Evolutionary conservation across 2,329 filamentous ascomycete species (phyloP), one percentile per base, ranked within the genome.

Genomic region (Xylaria sp.): DNA sequence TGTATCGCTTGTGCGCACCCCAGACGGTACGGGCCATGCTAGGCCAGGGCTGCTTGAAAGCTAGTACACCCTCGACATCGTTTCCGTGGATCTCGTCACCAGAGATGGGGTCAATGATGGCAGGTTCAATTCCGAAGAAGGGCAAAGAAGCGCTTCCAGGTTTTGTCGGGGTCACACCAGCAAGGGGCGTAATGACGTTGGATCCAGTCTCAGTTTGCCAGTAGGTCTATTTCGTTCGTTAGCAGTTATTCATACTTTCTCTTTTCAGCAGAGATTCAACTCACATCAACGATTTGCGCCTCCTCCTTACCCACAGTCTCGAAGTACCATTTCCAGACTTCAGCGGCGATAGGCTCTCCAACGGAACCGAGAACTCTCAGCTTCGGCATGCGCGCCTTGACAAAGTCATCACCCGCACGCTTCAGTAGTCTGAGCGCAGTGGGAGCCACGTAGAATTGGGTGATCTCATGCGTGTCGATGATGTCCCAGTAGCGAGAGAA

Each of bases 321-420:
- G 74, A 92, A 93, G 79, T 97, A 99, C 94, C 94, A 99, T 79
- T 97, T 97, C 94, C 94, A 99, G 61, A 99, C 90, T 76, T 99
- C 94, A 19, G 93, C 91, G 16, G 94, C 93, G 70, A 99, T 99
- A 46, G 94, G 94, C 79, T 99, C 94, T 67, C 94, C 94, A 60
- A 99, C 94, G 16, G 93, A 96, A 61, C 93, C 94, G 18, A 99
- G 81, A 4, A 97, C 88, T 73, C 94, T 85, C 63, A 99, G 83
- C 69, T 91, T 85, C 77, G 90, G 88, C 90, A 99, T 94, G 72
- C 91, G 80, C 71, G 89, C 86, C 78, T 91, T 90, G 70, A 97
- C 91, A 73, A 94, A 91, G 72, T 97, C 84, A 73, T 97, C 88
- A 62, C 94, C 94, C 35, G 94, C 94, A 67, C 94, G 91, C 85